phyloP scores from a whole-genome alignment of 148 eudicot species.

The Simmondsia chinensis region DNA sequence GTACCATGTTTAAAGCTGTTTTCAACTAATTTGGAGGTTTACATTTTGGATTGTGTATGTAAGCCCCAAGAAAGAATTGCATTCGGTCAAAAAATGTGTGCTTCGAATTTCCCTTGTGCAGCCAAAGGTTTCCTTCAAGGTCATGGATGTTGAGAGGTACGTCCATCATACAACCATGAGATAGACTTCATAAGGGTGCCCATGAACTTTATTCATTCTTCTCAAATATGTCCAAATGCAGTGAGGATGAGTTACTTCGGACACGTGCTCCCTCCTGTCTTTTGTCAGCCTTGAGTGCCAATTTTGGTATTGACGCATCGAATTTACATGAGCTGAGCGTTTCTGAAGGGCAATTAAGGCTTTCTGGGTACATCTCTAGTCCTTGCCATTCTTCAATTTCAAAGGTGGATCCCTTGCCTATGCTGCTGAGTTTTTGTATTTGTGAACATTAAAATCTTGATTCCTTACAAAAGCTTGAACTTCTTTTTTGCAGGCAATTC shows the following conservation, averaged over 20 bases:
- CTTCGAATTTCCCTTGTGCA: constrained; percentile 71
- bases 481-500: constrained; percentile 64
- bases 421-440: neutral
- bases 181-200: neutral
- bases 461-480: constrained; percentile 7
- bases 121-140: constrained; percentile 46
- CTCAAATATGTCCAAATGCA: constrained; percentile 25
- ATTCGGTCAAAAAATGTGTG: constrained; percentile 53
- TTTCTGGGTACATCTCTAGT: constrained; percentile 67
- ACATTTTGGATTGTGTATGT: constrained; percentile 5
- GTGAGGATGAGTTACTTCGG: constrained; percentile 64
- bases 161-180: constrained; percentile 4
- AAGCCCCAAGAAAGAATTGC: constrained; percentile 79
- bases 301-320: constrained; percentile 52
- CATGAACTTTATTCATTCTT: constrained; percentile 1
- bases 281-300: constrained; percentile 42
- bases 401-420: constrained; percentile 41
- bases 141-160: constrained; percentile 77
- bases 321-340: constrained; percentile 41
- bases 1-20: neutral
- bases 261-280: constrained; percentile 57
- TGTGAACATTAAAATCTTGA: neutral
- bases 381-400: constrained; percentile 33
- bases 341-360: constrained; percentile 54
- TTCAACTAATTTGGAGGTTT: constrained; percentile 4